These are phyloP conservation scores for Aspergillus hortae DNA, from an alignment of 2,329 filamentous ascomycete species.

Conservation along the genomic window DNA sequence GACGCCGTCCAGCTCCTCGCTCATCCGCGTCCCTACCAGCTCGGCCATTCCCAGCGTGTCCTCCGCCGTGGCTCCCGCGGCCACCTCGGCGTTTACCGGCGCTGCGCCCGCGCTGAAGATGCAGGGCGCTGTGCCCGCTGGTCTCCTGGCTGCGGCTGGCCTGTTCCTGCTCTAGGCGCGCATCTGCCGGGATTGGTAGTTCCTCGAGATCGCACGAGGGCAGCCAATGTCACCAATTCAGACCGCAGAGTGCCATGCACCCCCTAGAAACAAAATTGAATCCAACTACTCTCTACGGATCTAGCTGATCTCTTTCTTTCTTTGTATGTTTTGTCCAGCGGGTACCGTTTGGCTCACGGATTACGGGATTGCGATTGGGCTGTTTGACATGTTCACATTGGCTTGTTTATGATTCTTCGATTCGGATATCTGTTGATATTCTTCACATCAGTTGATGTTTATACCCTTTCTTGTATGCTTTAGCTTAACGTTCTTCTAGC, in stretches of 20 bases:
- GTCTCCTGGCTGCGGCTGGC: background rate
- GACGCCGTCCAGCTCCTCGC: constrained; percentile 8
- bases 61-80: background rate
- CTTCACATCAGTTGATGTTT: background rate
- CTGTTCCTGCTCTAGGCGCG: background rate
- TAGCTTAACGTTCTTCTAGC: background rate
- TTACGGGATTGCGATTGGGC: too few species aligned
- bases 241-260: too few species aligned
- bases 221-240: too few species aligned
- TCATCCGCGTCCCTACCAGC: constrained; percentile 10
- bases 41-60: background rate
- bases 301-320: too few species aligned
- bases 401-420: background rate
- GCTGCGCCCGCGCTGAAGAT: background rate
- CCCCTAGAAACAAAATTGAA: too few species aligned
- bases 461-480: background rate
- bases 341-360: too few species aligned
- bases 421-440: too few species aligned
- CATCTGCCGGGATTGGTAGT: too few species aligned
- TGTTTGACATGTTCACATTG: too few species aligned
- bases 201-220: too few species aligned
- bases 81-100: background rate
- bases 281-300: too few species aligned
- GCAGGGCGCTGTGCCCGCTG: background rate
- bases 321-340: too few species aligned